Evolutionary conservation across 768 basidiomycete species (phyloP).

Genomic region (Neoboletus magnificus): DNA sequence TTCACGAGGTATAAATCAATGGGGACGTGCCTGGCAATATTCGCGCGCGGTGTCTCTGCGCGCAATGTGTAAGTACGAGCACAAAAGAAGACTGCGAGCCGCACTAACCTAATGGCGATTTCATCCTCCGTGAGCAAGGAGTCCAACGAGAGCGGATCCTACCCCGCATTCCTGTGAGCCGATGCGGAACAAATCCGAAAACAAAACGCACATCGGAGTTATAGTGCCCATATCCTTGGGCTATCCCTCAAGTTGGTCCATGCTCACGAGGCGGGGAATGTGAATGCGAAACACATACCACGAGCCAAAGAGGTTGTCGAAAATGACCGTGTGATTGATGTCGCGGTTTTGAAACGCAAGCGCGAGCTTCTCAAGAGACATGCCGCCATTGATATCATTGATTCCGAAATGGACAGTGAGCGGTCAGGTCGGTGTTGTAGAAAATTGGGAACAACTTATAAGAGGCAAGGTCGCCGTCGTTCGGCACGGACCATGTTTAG

Average conservation of each 20-base stretch:
- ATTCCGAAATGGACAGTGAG: neutral
- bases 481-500: conserved; percentile 18
- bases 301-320: conserved; percentile 15
- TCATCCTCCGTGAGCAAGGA: conserved; percentile 87
- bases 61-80: conserved; percentile 1
- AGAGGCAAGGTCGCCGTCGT: neutral
- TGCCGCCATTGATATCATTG: neutral
- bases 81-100: conserved; percentile 8
- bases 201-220: conserved; percentile 16
- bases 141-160: conserved; percentile 85
- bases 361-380: conserved; percentile 6
- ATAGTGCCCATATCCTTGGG: conserved; percentile 21
- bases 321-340: conserved; percentile 17
- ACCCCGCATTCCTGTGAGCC: conserved; percentile 4
- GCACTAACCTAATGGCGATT: conserved; percentile 69
- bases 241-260: conserved; percentile 6
- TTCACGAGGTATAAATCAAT: neutral
- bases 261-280: neutral
- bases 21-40: conserved; percentile 68
- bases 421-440: neutral
- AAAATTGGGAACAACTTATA: neutral
- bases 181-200: neutral
- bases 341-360: conserved; percentile 9
- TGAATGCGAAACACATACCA: conserved; percentile 13
- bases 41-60: conserved; percentile 73